A percentile compares a stretch with the other conserved stretches of the same genome.
phyloP scores from a whole-genome alignment of 768 basidiomycete species.

The Lanmaoa rubissima region DNA sequence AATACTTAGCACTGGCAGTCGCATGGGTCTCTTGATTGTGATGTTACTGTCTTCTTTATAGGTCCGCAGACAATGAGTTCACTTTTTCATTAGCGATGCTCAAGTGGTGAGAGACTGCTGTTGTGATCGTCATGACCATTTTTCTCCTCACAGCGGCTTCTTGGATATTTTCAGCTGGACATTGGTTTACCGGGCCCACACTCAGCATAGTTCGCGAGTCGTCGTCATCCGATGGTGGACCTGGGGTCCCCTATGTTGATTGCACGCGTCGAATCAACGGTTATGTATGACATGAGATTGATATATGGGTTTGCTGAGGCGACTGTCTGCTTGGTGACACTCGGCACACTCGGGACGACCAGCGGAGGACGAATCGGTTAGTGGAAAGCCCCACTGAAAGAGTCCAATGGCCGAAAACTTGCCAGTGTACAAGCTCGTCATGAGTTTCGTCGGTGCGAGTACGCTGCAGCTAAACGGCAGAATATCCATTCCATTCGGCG shows the following conservation, averaged over 20 bases:
- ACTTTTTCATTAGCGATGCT: not conserved
- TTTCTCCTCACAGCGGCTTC: conserved; percentile 29
- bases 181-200: conserved; percentile 35
- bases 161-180: conserved; percentile 32
- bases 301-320: not conserved
- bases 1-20: conserved; percentile 27
- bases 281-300: not conserved
- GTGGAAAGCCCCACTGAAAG: not conserved
- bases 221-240: not conserved
- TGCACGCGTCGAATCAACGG: not conserved
- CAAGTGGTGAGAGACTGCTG: conserved; percentile 9
- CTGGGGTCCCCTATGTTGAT: not conserved
- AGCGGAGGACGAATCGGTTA: not conserved
- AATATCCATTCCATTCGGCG: not conserved
- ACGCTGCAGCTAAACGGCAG: not conserved
- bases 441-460: not conserved
- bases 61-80: conserved; percentile 30
- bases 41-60: conserved; percentile 34
- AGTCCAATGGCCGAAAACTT: not conserved
- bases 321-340: not conserved
- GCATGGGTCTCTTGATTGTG: conserved; percentile 30
- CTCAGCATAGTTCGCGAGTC: conserved; percentile 22
- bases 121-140: conserved; percentile 32
- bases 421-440: not conserved
- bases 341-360: not conserved